Evolutionary conservation across 371 early-diverging fungal genomes (phyloP), one percentile per base, ranked within the genome.

Genomic region (Choanephora cucurbitarum): DNA sequence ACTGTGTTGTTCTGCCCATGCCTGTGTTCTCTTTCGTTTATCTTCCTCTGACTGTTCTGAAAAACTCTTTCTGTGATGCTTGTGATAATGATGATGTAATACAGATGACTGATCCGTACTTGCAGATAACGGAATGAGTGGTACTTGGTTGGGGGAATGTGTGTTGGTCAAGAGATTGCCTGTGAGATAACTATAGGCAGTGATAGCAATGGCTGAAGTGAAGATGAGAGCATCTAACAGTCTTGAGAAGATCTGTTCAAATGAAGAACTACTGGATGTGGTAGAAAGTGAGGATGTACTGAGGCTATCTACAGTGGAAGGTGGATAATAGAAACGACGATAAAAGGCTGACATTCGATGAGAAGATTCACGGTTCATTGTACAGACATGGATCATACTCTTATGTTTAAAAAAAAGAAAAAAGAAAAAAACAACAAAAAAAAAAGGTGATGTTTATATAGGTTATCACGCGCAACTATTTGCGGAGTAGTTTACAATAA

Each of bases 171-270:
- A 46, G 19, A 75, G 37, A 18, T 61, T 55, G 18, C 77, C 77
- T 7, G 65, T 71, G 31, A 68, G 53, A 52, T 76, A 76, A 45
- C 63, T 68, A 34, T 70, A 70, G 3, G 71, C 69, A 13, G 77
- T 73, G 44, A 76, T 70, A 13, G 69, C 71, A 43, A 76, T 69
- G 40, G 77, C 77, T 9, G 73, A 76, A 1, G 77, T 76, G 43
- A 76, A 76, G 28, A 76, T 68, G n/a, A 76, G 48, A 15, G 60
- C 67, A 60, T 76, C 77, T n/a, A 73, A 48, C 23, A 75, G 40
- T 51, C 62, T 65, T 23, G 67, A 57, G 48, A 75, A 64, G 13
- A 74, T 37, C 15, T 61, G 46, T 54, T 73, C 70, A 57, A 70
- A 57, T 1, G 62, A 57, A 17, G 59, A 59, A 31, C 21, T 49